Evolutionary conservation across 441 rosid species (phyloP), one percentile per base, ranked within the genome.

Genomic region (Raphanus hybrid): DNA sequence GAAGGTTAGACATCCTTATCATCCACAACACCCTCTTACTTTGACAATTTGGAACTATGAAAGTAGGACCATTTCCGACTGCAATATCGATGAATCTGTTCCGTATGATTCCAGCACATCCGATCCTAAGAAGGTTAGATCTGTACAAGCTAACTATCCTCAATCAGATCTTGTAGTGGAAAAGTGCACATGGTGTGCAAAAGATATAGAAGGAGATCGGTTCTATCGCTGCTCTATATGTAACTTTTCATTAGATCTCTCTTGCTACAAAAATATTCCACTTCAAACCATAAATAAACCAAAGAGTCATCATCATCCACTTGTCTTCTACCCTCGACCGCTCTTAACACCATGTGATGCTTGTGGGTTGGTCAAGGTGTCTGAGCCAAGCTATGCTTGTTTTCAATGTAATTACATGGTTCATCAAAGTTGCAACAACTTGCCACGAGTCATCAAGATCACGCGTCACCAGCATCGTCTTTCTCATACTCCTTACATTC

Each of bases 361-460:
- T 57, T 74, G 77, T 74, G 77, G 77, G 8, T 5, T 65, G 8
- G 57, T 39, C 27, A 65, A 26, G 2, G 35, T 20, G 37, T 32
- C n/a, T 50, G 63, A 69, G 63, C 71, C 77, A n/a, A 54, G 71
- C 7, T 64, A 64, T 65, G 8, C 64, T 54, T 74, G 64, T 74
- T 48, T 35, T 15, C 71, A 52, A 20, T 74, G 77, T 20, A 32
- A 63, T 8, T 55, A 55, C 23, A 63, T 73, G 69, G 62, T 73
- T 9, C 76, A 73, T 18, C 20, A 16, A 50, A 50, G 62, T 8
- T 73, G 76, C 26, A 63, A 61, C 0, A 8, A 43, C 32, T 10
- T 71, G 61, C 75, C 75, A 3, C 75, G 67, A 14, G 75, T 71
- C 52, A 63, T 73, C 35, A 73, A 73, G 37, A 73, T 73, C 62